Base-by-base conservation (phyloP, 257 asterid species). In the Rauvolfia tetraphylla region DNA sequence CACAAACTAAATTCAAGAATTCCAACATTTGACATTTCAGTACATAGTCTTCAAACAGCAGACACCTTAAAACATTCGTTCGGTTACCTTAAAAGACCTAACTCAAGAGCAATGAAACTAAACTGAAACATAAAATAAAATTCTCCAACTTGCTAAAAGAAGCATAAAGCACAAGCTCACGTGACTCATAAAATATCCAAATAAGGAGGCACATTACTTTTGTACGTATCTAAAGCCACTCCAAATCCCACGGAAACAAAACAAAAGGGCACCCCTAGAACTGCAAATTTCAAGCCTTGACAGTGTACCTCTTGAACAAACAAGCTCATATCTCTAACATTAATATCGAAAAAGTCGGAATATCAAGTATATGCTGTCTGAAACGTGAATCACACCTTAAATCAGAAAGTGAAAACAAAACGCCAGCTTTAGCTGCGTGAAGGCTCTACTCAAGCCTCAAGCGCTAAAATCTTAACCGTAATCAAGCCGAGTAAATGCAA, bases 391-490 rank as follows among this genome's bases (percentile, higher is more conserved):
- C 76, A 67, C 63, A 46, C 51, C 63, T 61, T 18, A 58, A 75
- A 75, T 49, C 74, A 25, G 56, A 65, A 49, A 65, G 38, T 23
- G 6, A 22, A 57, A 80, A 80, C 41, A 59, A 51, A 51, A 80
- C 10, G 68, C 68, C 58, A 33, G 15, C 42, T 46, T 51, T 3
- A 62, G 81, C 81, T 48, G 66, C 20, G 46, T 33, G 67, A 22
- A 71, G 65, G 61, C 63, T 67, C 36, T 59, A 8, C 58, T n/a
- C 46, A 42, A 31, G 59, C 51, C 75, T 73, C 34, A 54, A 73
- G 4, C 42, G 51, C 68, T 59, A 72, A 75, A 75, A 71, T 54
- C 78, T 77, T 49, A 75, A 3, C 68, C 38, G 58, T 51, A 76
- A 80, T 53, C 42, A 54, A 56, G 51, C 79, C 41, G n/a, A 58